Evolutionary conservation across 2,329 filamentous ascomycete genomes (phyloP), one percentile per base, ranked within the genome.

Genomic region (Penicillium sumatraense): DNA sequence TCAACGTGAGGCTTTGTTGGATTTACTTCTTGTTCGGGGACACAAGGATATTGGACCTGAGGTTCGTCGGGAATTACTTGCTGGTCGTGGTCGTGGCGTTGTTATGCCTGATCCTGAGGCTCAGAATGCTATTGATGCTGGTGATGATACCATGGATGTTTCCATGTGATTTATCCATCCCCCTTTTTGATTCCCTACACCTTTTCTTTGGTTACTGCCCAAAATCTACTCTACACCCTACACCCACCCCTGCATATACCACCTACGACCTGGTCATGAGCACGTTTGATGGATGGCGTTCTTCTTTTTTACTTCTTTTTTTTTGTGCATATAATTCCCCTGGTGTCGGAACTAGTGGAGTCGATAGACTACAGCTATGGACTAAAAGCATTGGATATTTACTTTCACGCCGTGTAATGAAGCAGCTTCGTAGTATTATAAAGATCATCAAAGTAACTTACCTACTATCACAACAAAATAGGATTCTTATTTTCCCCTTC

Each of bases 61-160:
- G 72, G 90, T 98, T 23, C 82, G 95, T 64, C 86, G 92, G 67
- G 93, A 99, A 73, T 72, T 99, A 68, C 76, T 98, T 45, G 92
- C 91, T 23, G 95, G 95, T 2, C 83, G 95, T 74, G 93, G 92
- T 2, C 84, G 95, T 59, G 93, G 93, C 33, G 86, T 93, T 5
- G 80, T 86, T 13, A 65, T 71, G 9, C 72, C 74, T 7, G 72
- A 75, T 24, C 68, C 68, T 5, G 73, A 74, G 21, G 70, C 87
- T 20, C 88, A 90, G 72, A 83, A 76, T 75, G 62, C 80, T 76
- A 68, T 83, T 67, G 63, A 91, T 64, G 93, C 84, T 53, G 85
- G 90, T 9, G 91, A 98, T 72, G 93, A 98, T 78, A 96, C 92
- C 14, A 97, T 97, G 91, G 80, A 92, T 68, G 83, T 92, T 67